Percentiles rank a stretch among this genome's conserved stretches.
phyloP scores from a whole-genome alignment of 805 yeast genomes.

The Saturnispora serradocipensis region DNA sequence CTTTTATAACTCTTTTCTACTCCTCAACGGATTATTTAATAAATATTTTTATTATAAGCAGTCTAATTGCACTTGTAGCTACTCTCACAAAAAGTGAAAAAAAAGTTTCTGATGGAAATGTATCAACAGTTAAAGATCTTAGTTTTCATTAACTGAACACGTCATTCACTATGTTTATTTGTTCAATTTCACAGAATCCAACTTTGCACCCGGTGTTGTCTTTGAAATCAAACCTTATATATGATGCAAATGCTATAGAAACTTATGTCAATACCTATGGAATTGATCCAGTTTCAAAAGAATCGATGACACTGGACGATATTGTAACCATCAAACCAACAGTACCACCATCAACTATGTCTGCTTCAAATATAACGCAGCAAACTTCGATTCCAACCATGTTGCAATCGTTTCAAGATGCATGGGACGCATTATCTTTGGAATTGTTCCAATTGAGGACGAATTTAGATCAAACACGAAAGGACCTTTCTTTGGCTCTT shows the following conservation, averaged over 20 bases:
- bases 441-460: slow-evolving; percentile 72
- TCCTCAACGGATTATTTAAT: slow-evolving; percentile 16
- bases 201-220: slow-evolving; percentile 71
- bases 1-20: slow-evolving; percentile 7
- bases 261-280: slow-evolving; percentile 56
- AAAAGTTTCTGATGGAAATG: not conserved
- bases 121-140: not conserved
- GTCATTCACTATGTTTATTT: slow-evolving; percentile 15
- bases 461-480: slow-evolving; percentile 54
- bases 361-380: slow-evolving; percentile 18
- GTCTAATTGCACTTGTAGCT: not conserved
- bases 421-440: slow-evolving; percentile 81
- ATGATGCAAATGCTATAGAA: slow-evolving; percentile 53
- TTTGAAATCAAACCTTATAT: slow-evolving; percentile 57
- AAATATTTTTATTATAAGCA: not conserved
- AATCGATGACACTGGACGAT: slow-evolving; percentile 49
- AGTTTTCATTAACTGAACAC: not conserved
- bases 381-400: slow-evolving; percentile 66
- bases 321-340: slow-evolving; percentile 33
- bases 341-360: slow-evolving; percentile 13
- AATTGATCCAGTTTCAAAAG: slow-evolving; percentile 68
- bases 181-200: slow-evolving; percentile 55
- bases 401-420: slow-evolving; percentile 68
- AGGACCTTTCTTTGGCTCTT: slow-evolving; percentile 67
- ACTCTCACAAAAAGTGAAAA: not conserved